Conservation (phyloP, 169 alveolate genomes). For the Plasmodium coatneyi region DNA sequence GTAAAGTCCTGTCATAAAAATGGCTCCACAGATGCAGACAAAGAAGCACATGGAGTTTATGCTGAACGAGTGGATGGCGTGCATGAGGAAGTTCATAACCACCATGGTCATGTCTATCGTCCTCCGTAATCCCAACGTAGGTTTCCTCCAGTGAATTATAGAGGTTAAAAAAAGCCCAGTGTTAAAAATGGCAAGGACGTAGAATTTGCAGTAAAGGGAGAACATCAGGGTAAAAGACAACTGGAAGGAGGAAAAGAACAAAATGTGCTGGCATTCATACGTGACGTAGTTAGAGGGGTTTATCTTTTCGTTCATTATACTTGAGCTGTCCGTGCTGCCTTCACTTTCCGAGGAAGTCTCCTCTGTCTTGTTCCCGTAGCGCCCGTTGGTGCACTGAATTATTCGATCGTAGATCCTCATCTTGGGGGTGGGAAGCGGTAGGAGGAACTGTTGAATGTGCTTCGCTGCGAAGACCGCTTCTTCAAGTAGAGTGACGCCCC, state of each 20-base stretch:
- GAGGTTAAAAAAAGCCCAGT: slow-evolving; percentile 14
- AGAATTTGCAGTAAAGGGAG: slow-evolving; percentile 28
- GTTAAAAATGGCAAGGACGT: neutral
- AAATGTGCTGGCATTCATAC: slow-evolving; percentile 41
- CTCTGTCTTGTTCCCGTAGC: neutral
- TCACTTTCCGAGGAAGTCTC: neutral
- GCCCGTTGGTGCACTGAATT: neutral
- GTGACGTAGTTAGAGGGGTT: slow-evolving; percentile 18
- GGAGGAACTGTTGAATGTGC: neutral
- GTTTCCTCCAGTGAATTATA: slow-evolving; percentile 46
- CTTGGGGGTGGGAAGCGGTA: neutral
- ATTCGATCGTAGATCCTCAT: neutral
- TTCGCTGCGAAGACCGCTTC: neutral
- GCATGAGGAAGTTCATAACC: neutral
- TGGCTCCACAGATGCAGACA: neutral
- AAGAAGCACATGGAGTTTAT: slow-evolving; percentile 35
- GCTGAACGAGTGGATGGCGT: neutral
- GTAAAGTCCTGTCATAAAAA: neutral
- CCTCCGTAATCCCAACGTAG: slow-evolving; percentile 28
- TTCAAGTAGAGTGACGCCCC: neutral
- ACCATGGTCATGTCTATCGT: slow-evolving; percentile 11
- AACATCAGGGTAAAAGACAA: slow-evolving; percentile 12
- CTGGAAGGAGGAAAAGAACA: slow-evolving; percentile 48
- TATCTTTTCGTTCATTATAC: neutral
- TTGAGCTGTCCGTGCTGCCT: neutral